phyloP scores from a whole-genome alignment of 495 filamentous ascomycete genomes.

The Baudoinia panamericana region DNA sequence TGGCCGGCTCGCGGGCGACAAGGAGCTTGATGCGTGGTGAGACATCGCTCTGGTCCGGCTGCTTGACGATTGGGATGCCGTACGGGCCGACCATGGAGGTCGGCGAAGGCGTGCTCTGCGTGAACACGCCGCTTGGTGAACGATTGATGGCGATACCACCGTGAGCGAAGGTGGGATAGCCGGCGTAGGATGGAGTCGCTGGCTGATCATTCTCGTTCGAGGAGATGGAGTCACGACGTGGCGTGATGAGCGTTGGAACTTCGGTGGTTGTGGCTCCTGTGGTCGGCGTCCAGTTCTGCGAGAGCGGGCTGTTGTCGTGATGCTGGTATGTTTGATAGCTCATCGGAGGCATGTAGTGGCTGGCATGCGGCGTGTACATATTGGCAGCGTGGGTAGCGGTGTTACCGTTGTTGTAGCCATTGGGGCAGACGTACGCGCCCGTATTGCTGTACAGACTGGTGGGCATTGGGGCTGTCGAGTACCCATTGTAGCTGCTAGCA shows the following conservation, averaged over 20 bases:
- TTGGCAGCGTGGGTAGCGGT: slow-evolving; percentile 20
- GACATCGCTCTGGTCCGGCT: slow-evolving; percentile 39
- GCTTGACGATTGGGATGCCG: slow-evolving; percentile 35
- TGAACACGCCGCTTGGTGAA: slow-evolving; percentile 36
- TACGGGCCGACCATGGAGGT: slow-evolving; percentile 39
- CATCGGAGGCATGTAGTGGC: slow-evolving; percentile 21
- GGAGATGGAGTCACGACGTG: slow-evolving; percentile 38
- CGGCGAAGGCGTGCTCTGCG: slow-evolving; percentile 43
- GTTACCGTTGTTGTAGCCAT: slow-evolving; percentile 21
- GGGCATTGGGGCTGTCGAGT: slow-evolving; percentile 20
- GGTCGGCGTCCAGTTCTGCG: slow-evolving; percentile 28
- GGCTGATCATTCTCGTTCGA: slow-evolving; percentile 54
- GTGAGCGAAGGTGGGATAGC: slow-evolving; percentile 28
- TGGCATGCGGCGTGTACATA: slow-evolving; percentile 26
- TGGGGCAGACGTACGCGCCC: slow-evolving; percentile 21
- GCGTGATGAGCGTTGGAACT: slow-evolving; percentile 33
- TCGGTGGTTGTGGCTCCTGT: slow-evolving; percentile 28
- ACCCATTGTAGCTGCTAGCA: slow-evolving; percentile 22
- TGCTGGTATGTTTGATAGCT: slow-evolving; percentile 27
- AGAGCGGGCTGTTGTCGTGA: slow-evolving; percentile 27
- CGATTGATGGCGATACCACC: slow-evolving; percentile 48
- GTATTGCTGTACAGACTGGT: slow-evolving; percentile 20
- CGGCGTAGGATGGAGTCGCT: slow-evolving; percentile 44
- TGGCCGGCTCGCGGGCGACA: slow-evolving; percentile 59
- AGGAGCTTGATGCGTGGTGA: slow-evolving; percentile 49